Evolutionary conservation across 371 early-diverging fungal species (phyloP).

Genomic region (Encephalitozoon intestinalis): DNA sequence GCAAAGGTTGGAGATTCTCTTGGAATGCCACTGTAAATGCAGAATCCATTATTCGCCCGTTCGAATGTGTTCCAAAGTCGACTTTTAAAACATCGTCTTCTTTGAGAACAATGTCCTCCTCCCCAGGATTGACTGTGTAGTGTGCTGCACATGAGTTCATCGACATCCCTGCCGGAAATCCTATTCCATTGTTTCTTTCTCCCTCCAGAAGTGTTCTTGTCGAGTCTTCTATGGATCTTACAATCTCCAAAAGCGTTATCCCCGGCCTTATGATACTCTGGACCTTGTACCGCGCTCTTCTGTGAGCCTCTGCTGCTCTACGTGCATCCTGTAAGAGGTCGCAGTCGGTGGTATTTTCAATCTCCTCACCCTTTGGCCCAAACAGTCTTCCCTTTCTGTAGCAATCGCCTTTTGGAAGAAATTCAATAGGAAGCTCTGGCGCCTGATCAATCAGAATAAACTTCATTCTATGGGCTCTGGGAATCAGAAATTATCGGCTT

Average conservation of each 20-base stretch:
- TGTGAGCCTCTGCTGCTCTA: constrained; percentile 62
- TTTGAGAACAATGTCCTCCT: constrained; percentile 71
- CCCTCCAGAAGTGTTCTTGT: constrained; percentile 79
- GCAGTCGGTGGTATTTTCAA: constrained; percentile 1
- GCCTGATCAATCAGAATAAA: constrained; percentile 10
- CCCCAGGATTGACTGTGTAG: constrained; percentile 91
- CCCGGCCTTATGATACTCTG: constrained; percentile 80
- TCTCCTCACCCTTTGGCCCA: neutral
- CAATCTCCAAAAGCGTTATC: constrained; percentile 80
- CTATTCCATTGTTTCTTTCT: constrained; percentile 68
- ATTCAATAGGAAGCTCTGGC: constrained; percentile 31
- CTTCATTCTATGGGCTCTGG: constrained; percentile 7
- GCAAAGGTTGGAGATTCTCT: constrained; percentile 74
- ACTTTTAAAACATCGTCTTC: constrained; percentile 93
- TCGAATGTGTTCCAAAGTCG: constrained; percentile 93
- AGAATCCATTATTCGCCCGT: constrained; percentile 89
- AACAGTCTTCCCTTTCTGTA: constrained; percentile 9
- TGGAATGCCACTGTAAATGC: constrained; percentile 93
- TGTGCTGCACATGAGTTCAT: constrained; percentile 97
- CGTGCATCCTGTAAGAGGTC: constrained; percentile 72
- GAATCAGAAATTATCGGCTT: neutral
- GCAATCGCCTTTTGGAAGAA: neutral
- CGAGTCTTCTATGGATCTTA: constrained; percentile 82
- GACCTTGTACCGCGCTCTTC: constrained; percentile 71
- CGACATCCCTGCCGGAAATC: constrained; percentile 96